Evolutionary conservation across 208 protist genomes (phyloP).

Genomic region (Leptomonas seymouri): DNA sequence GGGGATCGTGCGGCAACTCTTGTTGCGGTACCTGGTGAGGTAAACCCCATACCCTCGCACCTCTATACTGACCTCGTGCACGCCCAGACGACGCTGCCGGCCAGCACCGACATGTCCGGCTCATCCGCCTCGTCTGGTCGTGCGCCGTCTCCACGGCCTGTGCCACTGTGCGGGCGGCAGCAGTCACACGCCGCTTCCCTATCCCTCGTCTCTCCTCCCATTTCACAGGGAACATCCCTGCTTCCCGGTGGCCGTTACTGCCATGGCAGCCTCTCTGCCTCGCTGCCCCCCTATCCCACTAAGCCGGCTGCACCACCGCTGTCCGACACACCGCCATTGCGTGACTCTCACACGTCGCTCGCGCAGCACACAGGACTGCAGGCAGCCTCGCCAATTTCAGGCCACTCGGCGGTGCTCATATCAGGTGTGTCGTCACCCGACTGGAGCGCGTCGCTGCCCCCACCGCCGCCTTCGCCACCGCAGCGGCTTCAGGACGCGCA

Average conservation of each 20-base stretch:
- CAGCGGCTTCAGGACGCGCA: conserved; percentile 10
- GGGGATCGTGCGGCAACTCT: not conserved
- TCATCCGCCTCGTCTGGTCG: not conserved
- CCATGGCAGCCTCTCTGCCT: conserved; percentile 13
- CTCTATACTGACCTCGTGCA: conserved; percentile 4
- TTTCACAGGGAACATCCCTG: not conserved
- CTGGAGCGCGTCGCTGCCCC: conserved; percentile 17
- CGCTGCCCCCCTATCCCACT: not conserved
- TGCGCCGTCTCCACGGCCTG: not conserved
- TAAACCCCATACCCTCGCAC: not conserved
- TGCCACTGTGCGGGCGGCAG: not conserved
- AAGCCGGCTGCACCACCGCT: not conserved
- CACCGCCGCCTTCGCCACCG: conserved; percentile 8
- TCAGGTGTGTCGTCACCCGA: conserved; percentile 5
- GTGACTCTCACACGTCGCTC: conserved; percentile 1
- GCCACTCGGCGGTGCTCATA: conserved; percentile 5
- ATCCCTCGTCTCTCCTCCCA: not conserved
- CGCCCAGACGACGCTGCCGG: not conserved
- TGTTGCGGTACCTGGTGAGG: not conserved
- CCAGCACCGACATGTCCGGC: conserved; percentile 11
- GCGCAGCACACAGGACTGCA: not conserved
- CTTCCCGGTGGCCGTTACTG: conserved; percentile 6
- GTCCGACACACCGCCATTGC: not conserved
- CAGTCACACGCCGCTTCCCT: not conserved
- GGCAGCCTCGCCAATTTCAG: conserved; percentile 1